Base-by-base conservation (phyloP, 2,329 filamentous ascomycete genomes). In the Phaeosphaeria sp. region DNA sequence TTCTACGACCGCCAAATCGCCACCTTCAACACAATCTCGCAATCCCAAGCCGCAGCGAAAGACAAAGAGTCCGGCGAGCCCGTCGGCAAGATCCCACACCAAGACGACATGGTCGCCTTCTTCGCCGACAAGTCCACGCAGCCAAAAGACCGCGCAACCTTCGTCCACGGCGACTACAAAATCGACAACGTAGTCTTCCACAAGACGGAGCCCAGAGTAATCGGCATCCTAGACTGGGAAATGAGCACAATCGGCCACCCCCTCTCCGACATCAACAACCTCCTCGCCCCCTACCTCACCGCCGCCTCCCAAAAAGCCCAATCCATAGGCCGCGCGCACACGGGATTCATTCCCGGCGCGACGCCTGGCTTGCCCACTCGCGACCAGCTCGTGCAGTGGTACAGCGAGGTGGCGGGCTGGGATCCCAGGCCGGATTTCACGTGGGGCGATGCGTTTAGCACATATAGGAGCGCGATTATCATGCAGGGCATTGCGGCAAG, bases 201-300 rank as follows among this genome's bases (percentile, higher is more conserved):
- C 81, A 91, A 91, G 79, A 93, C 91, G 0, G 90, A 94, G 76
- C 88, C 93, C 6, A 83, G 89, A 52, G 93, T 98, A 13, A 93
- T 98, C 77, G 95, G 94, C 3, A 93, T 98, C 53, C 80, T 98
- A 6, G 95, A 99, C 86, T 90, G 77, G 74, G 95, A 98, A 81
- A 97, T 99, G 92, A 93, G 92, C 36, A 98, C 95, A 0, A 89
- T 97, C 53, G 95, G 95, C n/a, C 94, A 99, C 76, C 95, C 95
- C 1, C 85, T 98, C 21, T 94, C 91, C 6, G 95, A 99, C 75
- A 82, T 98, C 42, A 89, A 89, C 76, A 98, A 98, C 78, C 82
- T 98, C 18, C 77, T 89, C 18, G 68, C 69, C 1, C 81, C 82
- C 3, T 83, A 75, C 63, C 69, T 80, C 2, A 80, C 77, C 7